A percentile compares a stretch with the other conserved stretches of the same genome.
Conservation (phyloP, 1,284 basidiomycete genomes). For the Pyrrhoderma lamaoense region DNA sequence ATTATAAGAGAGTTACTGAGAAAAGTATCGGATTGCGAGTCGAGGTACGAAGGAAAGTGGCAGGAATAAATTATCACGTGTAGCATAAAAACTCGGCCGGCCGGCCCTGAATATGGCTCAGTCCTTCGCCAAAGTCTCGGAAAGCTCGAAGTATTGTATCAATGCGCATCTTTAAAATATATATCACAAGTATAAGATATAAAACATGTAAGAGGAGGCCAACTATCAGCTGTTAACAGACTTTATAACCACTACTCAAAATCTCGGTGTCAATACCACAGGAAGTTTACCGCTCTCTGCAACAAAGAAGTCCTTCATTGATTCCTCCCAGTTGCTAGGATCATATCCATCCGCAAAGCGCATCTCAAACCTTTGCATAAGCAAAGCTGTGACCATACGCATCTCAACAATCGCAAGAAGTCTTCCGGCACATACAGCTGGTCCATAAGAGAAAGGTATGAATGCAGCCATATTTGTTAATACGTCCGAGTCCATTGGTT, state of each 20-base stretch:
- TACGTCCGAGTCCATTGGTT: background rate
- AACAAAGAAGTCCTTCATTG: conserved; percentile 27
- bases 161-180: too few species aligned
- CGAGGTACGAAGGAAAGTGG: too few species aligned
- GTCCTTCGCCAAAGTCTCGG: too few species aligned
- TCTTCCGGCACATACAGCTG: conserved; percentile 31
- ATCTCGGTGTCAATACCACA: conserved; percentile 17
- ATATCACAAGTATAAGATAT: too few species aligned
- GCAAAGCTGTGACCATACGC: conserved; percentile 23
- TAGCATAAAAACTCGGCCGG: too few species aligned
- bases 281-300: conserved; percentile 25
- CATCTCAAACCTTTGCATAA: conserved; percentile 29
- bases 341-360: conserved; percentile 25
- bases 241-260: background rate
- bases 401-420: conserved; percentile 28
- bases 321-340: conserved; percentile 24
- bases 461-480: conserved; percentile 32
- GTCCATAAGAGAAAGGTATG: conserved; percentile 31
- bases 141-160: too few species aligned
- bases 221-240: too few species aligned
- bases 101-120: too few species aligned
- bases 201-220: too few species aligned
- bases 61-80: too few species aligned
- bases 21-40: too few species aligned
- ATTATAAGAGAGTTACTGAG: too few species aligned